Base-by-base conservation (phyloP, 257 asterid species). In the Vinca minor region DNA sequence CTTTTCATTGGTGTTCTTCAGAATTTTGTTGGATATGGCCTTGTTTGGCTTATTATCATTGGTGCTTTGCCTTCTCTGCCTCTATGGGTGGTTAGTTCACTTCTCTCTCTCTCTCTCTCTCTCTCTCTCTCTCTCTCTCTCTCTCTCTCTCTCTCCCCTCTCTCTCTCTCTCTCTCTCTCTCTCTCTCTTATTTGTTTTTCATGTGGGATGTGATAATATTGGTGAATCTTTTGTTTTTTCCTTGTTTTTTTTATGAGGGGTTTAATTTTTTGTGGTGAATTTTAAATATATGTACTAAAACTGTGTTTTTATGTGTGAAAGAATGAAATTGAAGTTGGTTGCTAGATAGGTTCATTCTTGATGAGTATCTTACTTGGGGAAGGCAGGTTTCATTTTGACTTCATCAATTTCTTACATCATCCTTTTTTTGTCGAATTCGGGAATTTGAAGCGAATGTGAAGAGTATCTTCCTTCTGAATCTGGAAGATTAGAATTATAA, bases 11-110 rank as follows among this genome's bases (percentile, higher is more conserved):
- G 97, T 38, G 91, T 83, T 47, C 45, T 91, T 48, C 95, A 91
- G 83, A 86, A 87, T 78, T 78, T 91, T 62, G 71, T 84, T 48
- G 97, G 97, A 0, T 87, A 91, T 81, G 95, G 95, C 29, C 70
- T 88, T 81, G 87, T 91, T 66, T 79, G 97, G 94, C 87, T 91
- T 47, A 76, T 87, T 64, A 71, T 87, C 65, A 77, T 86, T 10
- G 73, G 74, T 23, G 80, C 75, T 74, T 68, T 53, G 59, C 89
- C 96, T 61, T 75, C 74, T 62, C 52, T 83, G 78, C 96, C 96
- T 18, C 77, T 91, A 1, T 91, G 96, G 96, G 91, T 86, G 81
- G 96, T 91, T 61, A 87, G 94, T 79, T 63, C 55, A 4, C 39
- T 20, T 10, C 15, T 42, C 17, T 15, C 23, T 42, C 45, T 4